A percentile compares a stretch with the other conserved stretches of the same genome.
These are phyloP conservation scores for Dictyostelium capitatum DNA, from an alignment of 78 protist species.

Conservation along the genomic window DNA sequence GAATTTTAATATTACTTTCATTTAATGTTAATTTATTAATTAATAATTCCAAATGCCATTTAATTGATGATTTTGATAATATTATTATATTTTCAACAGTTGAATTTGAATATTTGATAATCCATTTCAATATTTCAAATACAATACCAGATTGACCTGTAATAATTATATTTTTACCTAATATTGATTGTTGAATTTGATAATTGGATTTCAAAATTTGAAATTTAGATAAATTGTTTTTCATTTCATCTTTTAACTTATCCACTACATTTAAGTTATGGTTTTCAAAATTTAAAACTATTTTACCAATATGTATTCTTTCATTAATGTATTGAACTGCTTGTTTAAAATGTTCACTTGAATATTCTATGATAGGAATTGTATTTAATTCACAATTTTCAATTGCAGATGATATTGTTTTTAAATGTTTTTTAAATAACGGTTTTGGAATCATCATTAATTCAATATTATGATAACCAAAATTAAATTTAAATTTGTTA, in stretches of 20 bases:
- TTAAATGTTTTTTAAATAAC: background rate
- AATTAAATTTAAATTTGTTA: background rate
- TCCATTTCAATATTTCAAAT: constrained; percentile 22
- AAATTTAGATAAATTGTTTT: background rate
- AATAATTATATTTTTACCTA: background rate
- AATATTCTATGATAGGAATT: constrained; percentile 10
- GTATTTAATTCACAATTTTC: background rate
- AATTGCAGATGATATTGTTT: background rate
- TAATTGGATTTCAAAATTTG: background rate
- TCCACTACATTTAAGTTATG: background rate
- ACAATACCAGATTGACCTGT: constrained; percentile 13
- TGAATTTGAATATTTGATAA: background rate
- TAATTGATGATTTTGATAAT: constrained; percentile 13
- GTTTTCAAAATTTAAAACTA: constrained; percentile 18
- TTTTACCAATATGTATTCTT: constrained; percentile 42
- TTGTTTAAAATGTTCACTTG: background rate
- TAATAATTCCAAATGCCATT: constrained; percentile 1
- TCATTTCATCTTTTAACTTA: background rate
- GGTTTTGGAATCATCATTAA: background rate
- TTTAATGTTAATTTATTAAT: background rate
- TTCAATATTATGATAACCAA: background rate
- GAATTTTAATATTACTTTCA: background rate
- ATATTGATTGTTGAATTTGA: background rate
- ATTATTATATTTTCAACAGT: constrained; percentile 9
- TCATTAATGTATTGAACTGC: constrained; percentile 32